phyloP scores from a whole-genome alignment of 2,329 filamentous ascomycete genomes.

The Aspergillus niger region DNA sequence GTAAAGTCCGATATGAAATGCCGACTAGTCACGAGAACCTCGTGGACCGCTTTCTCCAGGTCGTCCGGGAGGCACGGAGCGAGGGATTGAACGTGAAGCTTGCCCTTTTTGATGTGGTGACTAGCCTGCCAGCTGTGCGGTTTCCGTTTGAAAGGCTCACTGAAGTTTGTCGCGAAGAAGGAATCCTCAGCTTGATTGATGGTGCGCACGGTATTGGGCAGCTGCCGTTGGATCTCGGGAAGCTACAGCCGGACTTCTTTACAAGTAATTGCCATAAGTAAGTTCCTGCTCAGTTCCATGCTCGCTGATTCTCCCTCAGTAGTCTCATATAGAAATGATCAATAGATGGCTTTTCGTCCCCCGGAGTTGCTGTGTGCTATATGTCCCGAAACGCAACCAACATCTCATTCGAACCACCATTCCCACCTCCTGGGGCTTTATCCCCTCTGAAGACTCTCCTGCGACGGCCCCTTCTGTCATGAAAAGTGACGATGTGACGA shows the following conservation, averaged over 20 bases:
- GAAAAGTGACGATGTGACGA: conserved; percentile 50
- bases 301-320: neutral
- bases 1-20: conserved; percentile 64
- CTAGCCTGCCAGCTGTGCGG: conserved; percentile 73
- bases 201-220: conserved; percentile 84
- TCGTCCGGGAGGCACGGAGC: conserved; percentile 55
- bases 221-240: conserved; percentile 67
- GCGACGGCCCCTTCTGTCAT: conserved; percentile 39
- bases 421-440: conserved; percentile 79
- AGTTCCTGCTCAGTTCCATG: neutral
- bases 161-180: conserved; percentile 64
- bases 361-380: conserved; percentile 76
- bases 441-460: conserved; percentile 22
- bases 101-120: conserved; percentile 78
- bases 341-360: conserved; percentile 76
- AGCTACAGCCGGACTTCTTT: conserved; percentile 80
- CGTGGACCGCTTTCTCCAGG: conserved; percentile 60
- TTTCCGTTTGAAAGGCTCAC: conserved; percentile 75
- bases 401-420: conserved; percentile 70
- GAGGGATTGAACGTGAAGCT: conserved; percentile 66
- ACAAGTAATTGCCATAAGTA: conserved; percentile 81
- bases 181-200: conserved; percentile 74
- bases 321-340: conserved; percentile 10
- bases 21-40: conserved; percentile 72
- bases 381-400: conserved; percentile 77